Evolutionary conservation across 164 flowering plant genomes (phyloP), one percentile per base, ranked within the genome.

Genomic region (Hamamelis virginiana): DNA sequence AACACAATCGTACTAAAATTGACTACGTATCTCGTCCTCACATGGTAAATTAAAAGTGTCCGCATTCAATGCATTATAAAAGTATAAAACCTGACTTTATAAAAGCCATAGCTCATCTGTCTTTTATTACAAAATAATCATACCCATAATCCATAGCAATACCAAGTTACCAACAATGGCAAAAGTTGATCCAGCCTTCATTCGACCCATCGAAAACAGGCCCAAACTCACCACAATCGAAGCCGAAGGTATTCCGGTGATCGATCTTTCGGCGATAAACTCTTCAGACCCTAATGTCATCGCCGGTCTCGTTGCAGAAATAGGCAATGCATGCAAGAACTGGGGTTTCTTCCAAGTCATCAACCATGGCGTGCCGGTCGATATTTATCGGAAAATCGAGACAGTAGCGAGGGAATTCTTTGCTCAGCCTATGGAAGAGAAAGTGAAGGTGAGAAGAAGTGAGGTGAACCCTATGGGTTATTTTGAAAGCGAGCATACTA

Each of bases 331-430:
- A 4, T 76, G 86, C 77, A 63, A 63, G 65, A 59, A 78, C 13
- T 78, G 81, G 82, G 86, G 86, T 0, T 83, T 83, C 57, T 83
- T 83, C 53, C 87, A 81, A 33, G 87, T 86, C 28, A 77, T 80
- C 52, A 85, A 86, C 67, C 89, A 85, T 43, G 87, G 89, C 0
- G 83, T 87, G 45, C 73, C 82, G 12, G 8, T 41, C 21, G 72
- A 76, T 15, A 51, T 16, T 21, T 66, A 75, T 5, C 27, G 45
- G 33, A 76, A 64, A 41, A 10, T 77, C 0, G 76, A 74, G 64
- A 27, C 44, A 9, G 82, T 69, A 0, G 75, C 84, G 22, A 77
- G 67, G 72, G 23, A 72, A 57, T 87, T 87, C 69, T 87, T 85
- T 51, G 73, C 26, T 1, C 67, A n/a, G 72, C 33, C 81, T 1